Evolutionary conservation across 257 asterid genomes (phyloP).

Genomic region (Gentiana dahurica): DNA sequence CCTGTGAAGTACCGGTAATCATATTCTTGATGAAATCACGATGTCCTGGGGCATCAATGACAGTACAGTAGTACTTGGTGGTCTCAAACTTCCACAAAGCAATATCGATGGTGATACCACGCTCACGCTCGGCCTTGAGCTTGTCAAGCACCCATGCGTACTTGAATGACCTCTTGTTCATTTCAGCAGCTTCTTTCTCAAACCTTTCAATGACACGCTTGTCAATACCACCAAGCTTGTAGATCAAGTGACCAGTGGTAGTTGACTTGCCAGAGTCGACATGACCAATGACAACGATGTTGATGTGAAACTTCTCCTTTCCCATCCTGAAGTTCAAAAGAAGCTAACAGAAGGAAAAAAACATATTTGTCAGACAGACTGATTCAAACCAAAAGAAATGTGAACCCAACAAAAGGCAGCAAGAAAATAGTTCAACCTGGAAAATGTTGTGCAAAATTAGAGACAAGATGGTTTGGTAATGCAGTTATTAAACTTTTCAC

Average conservation of each 20-base stretch:
- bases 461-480: no score
- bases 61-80: constrained; percentile 76
- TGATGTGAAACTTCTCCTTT: constrained; percentile 50
- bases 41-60: constrained; percentile 80
- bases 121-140: constrained; percentile 83
- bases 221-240: constrained; percentile 63
- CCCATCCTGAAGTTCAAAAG: constrained; percentile 30
- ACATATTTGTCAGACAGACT: no score
- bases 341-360: not conserved
- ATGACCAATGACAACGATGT: constrained; percentile 62
- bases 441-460: no score
- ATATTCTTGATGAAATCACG: constrained; percentile 78
- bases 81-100: constrained; percentile 88
- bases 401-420: no score
- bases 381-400: no score
- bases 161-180: constrained; percentile 88
- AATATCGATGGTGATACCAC: constrained; percentile 74
- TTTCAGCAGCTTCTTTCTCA: constrained; percentile 77
- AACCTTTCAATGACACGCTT: constrained; percentile 58
- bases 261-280: constrained; percentile 68
- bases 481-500: no score
- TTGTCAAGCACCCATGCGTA: constrained; percentile 83
- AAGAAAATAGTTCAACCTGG: no score
- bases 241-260: constrained; percentile 65
- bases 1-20: constrained; percentile 84